These are phyloP conservation scores for Juncus inflexus DNA, from an alignment of 176 grass and related monocot species.

Conservation along the genomic window DNA sequence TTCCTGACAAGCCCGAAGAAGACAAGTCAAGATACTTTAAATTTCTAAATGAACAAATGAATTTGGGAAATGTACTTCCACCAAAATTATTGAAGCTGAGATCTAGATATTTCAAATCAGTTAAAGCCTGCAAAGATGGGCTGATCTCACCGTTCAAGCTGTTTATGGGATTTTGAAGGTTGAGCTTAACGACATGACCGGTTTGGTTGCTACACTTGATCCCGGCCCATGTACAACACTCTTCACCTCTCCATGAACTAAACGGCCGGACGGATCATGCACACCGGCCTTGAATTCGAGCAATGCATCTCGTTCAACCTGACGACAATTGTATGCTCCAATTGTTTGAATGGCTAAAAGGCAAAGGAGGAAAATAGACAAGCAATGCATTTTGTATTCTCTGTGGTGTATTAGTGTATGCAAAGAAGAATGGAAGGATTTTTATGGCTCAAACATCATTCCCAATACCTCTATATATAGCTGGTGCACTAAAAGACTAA, in stretches of 20 bases:
- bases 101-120: constrained; percentile 15
- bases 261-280: not conserved
- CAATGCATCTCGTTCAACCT: constrained; percentile 19
- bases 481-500: no score
- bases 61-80: not conserved
- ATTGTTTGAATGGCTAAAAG: not conserved
- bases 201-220: constrained; percentile 33
- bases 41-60: constrained; percentile 16
- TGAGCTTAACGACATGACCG: constrained; percentile 1
- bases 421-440: no score
- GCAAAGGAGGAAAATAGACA: not conserved
- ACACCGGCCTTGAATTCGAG: constrained; percentile 33
- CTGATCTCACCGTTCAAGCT: constrained; percentile 25
- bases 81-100: constrained; percentile 29
- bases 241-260: constrained; percentile 24
- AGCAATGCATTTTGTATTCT: not conserved
- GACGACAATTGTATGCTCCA: not conserved
- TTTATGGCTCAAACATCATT: no score
- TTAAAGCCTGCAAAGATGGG: constrained; percentile 22
- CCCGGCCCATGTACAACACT: constrained; percentile 32
- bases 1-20: no score
- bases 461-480: no score
- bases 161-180: not conserved
- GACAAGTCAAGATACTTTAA: constrained; percentile 25
- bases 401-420: not conserved